Conservation (phyloP, 2,329 filamentous ascomycete species). For the Beauveria brongniartii region DNA sequence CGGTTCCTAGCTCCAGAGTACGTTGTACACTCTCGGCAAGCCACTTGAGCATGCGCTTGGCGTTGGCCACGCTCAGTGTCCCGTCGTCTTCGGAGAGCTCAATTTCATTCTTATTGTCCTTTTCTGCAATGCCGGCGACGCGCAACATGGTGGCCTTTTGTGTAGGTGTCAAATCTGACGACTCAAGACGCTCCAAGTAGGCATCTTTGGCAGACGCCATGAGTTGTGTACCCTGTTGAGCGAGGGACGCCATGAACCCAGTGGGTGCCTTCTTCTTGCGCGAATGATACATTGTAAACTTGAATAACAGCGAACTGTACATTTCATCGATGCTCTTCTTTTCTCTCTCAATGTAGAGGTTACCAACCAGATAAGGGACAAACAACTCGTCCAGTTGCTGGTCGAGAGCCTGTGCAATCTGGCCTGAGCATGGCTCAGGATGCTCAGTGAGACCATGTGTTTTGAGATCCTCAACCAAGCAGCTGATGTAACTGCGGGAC, state of each 20-base stretch:
- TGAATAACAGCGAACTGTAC: conserved; percentile 88
- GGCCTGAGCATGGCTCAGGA: conserved; percentile 80
- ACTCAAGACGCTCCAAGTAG: conserved; percentile 82
- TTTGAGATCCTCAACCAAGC: conserved; percentile 87
- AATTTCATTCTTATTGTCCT: conserved; percentile 72
- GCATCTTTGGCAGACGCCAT: conserved; percentile 82
- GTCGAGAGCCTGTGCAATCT: conserved; percentile 68
- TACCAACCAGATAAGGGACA: conserved; percentile 60
- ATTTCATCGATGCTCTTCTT: conserved; percentile 66
- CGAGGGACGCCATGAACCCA: conserved; percentile 85
- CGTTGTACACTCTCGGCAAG: conserved; percentile 89
- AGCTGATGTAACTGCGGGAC: conserved; percentile 79
- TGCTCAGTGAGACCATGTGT: conserved; percentile 91
- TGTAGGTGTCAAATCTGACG: conserved; percentile 76
- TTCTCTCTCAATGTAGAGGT: conserved; percentile 63
- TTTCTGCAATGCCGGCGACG: conserved; percentile 75
- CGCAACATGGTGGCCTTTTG: conserved; percentile 87
- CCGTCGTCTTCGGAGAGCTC: conserved; percentile 90
- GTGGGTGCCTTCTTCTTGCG: conserved; percentile 79
- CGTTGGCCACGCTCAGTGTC: conserved; percentile 68
- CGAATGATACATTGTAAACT: conserved; percentile 92
- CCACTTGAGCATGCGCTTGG: conserved; percentile 98
- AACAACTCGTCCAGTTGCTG: conserved; percentile 73
- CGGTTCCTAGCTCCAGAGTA: conserved; percentile 81
- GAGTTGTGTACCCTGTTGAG: conserved; percentile 82